A percentile compares a stretch with the other conserved stretches of the same genome.
phyloP scores from a whole-genome alignment of 352 stramenopile species.

The Globisporangium canariense region DNA sequence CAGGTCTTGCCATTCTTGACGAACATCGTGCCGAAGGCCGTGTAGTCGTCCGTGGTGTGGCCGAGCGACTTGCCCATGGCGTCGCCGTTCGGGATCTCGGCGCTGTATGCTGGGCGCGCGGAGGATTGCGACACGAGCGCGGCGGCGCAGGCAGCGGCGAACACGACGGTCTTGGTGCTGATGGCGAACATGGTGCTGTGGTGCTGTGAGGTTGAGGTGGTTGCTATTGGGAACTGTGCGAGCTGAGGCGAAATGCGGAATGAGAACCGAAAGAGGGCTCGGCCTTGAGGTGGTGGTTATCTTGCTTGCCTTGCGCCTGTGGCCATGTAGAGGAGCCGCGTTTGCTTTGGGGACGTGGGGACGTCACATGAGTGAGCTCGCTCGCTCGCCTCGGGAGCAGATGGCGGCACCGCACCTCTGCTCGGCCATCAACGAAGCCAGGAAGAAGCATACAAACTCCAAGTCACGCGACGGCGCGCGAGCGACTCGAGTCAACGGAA shows the following conservation, averaged over 20 bases:
- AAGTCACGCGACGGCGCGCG: conserved; percentile 1
- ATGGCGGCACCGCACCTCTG: conserved; percentile 16
- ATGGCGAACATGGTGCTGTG: conserved; percentile 12
- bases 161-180: conserved; percentile 7
- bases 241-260: conserved; percentile 9
- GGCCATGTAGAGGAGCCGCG: conserved; percentile 1
- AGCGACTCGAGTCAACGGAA: background rate
- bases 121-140: conserved; percentile 7
- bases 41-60: conserved; percentile 36
- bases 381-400: conserved; percentile 8
- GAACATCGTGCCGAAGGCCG: conserved; percentile 45
- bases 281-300: background rate
- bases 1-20: conserved; percentile 31
- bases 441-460: background rate
- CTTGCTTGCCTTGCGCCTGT: background rate
- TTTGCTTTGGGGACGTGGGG: background rate
- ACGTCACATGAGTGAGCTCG: background rate
- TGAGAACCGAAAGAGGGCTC: conserved; percentile 3
- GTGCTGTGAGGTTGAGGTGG: background rate
- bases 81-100: conserved; percentile 43
- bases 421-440: background rate
- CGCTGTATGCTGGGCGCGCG: conserved; percentile 11
- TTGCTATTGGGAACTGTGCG: background rate
- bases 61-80: conserved; percentile 38
- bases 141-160: conserved; percentile 4